phyloP scores from a whole-genome alignment of 495 filamentous ascomycete genomes.

The Pyrenula aspistea region DNA sequence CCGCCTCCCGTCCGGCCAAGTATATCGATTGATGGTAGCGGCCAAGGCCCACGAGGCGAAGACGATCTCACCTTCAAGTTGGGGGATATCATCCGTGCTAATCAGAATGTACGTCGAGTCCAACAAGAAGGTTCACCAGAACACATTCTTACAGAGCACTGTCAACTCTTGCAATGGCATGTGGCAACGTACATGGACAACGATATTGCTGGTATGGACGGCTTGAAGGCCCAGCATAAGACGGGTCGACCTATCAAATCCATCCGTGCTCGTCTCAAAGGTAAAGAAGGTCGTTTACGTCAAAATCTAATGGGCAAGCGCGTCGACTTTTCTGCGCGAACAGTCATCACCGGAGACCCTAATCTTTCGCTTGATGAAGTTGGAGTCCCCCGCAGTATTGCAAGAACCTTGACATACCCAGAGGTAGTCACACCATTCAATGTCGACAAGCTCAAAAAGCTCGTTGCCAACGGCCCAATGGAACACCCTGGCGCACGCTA shows the following conservation, averaged over 20 bases:
- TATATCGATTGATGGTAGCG: constrained; percentile 86
- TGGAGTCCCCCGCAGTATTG: constrained; percentile 83
- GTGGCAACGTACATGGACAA: constrained; percentile 99
- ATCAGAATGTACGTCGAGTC: constrained; percentile 81
- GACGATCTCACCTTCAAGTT: constrained; percentile 99
- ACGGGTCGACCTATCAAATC: constrained; percentile 92
- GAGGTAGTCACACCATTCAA: constrained; percentile 98
- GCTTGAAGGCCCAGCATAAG: constrained; percentile 77
- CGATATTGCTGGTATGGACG: constrained; percentile 85
- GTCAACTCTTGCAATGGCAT: constrained; percentile 89
- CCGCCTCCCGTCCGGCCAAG: constrained; percentile 92
- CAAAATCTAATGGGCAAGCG: constrained; percentile 99
- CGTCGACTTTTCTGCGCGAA: constrained; percentile 98
- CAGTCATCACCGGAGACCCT: constrained; percentile 96
- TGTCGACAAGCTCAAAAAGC: constrained; percentile 75
- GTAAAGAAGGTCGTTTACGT: constrained; percentile 93
- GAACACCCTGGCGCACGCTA: constrained; percentile 92
- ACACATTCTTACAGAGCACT: constrained; percentile 82
- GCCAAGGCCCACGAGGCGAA: constrained; percentile 79
- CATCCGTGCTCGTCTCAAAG: constrained; percentile 91
- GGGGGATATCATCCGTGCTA: constrained; percentile 95
- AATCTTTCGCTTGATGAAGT: constrained; percentile 94
- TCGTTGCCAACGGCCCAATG: constrained; percentile 87
- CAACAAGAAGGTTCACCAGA: constrained; percentile 79
- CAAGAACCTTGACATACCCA: constrained; percentile 82